Evolutionary conservation across 345 rosid species (phyloP), one percentile per base, ranked within the genome.

Genomic region (Brassica nigra): DNA sequence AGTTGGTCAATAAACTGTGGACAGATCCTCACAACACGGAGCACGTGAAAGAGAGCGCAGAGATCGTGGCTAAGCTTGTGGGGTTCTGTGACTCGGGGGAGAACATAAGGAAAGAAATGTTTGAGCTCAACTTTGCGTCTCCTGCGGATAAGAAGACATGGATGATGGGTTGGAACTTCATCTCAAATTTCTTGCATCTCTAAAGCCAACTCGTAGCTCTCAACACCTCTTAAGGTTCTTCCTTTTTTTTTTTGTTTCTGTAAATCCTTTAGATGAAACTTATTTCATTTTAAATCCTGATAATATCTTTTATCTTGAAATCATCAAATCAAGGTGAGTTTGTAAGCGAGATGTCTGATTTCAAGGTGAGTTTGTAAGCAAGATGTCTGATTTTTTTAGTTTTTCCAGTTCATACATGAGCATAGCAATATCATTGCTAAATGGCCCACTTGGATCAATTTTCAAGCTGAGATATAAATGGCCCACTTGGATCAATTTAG

Each of bases 141-240:
- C 95, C 95, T 34, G 80, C 78, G 28, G 97, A 95, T 68, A 95
- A 91, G 87, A 95, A 90, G 87, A 72, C 95, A 14, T 90, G 97
- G 95, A 89, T 74, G 97, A 88, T 76, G 77, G 97, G 97, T n/a
- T 92, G 97, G 99, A 95, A 88, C 84, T 83, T 95, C 85, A 87
- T 92, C 39, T 92, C 97, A 0, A 89, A 87, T 74, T 84, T 95
- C 71, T 76, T 94, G 57, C 89, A 92, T 78, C 82, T 90, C 62
- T 94, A 78, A 11, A 37, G n/a, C 28, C 39, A 71, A 33, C 8
- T 58, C 12, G 61, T 68, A 16, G 10, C 1, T 68, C 57, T 62
- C 74, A 68, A 59, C 74, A 76, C 59, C 36, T 59, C 47, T 14
- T 18, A 58, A 42, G 1, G 4, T 62, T 71, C 59, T 54, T 10